Evolutionary conservation across 2,329 filamentous ascomycete species (phyloP), one percentile per base, ranked within the genome.

Genomic region (Fusarium dimerum): DNA sequence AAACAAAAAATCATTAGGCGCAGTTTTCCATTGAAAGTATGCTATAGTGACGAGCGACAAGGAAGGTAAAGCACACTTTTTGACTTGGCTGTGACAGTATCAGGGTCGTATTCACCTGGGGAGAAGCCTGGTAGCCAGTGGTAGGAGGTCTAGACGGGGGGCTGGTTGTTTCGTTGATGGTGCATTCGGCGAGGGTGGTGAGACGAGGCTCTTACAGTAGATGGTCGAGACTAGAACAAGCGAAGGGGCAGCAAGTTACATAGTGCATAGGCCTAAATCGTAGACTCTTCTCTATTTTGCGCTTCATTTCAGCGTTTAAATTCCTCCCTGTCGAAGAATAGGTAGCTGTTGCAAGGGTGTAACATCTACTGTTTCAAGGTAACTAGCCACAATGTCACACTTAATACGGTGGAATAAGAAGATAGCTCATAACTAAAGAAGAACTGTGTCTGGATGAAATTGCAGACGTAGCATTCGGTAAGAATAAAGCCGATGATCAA

Each of bases 171-270:
- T 36, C 32, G 32, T 36, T 36, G 13, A 36, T 15, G 32, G 32
- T 36, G 32, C 32, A 36, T 36, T 36, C 32, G 10, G 3, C 9
- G 36, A 10, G 43, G 44, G 39, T 55, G 52, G 54, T 60, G 58
- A 61, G 55, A 60, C 58, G 42, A 8, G 30, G 30, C 55, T 59
- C 56, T 47, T 47, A 59, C 56, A 50, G 43, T 45, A 50, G 26
- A 49, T 46, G 55, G 47, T 36, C 32, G 32, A 36, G 32, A 36
- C 32, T 15, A 36, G 32, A 40, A 56, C 44, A 43, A 53, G 55
- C 50, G 34, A 46, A 56, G 51, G 46, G 56, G 58, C 20, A 26
- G 20, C 20, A 26, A 26, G 20, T 26, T 26, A 26, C 20, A 26
- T 26, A 26, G 20, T 7, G 20, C 7, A 7, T 26, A 26, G 20